Evolutionary conservation across 1,139 yeast species (phyloP), one percentile per base, ranked within the genome.

Genomic region (Candida gigantensis): DNA sequence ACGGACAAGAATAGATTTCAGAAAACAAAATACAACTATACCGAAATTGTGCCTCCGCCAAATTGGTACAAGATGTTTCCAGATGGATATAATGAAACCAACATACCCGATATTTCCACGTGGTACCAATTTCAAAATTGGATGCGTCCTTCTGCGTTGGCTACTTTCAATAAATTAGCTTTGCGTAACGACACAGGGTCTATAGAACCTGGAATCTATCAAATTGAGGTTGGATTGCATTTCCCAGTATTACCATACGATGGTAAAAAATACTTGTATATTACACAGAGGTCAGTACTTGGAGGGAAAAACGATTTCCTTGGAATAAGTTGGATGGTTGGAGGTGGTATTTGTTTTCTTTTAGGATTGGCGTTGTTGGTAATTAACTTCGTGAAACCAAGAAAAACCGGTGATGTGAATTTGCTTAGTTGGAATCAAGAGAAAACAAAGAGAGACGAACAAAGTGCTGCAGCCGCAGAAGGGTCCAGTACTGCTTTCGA

Each of bases 101-200:
- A 83, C 54, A 51, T 84, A 40, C 87, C 86, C 2, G 77, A 79
- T 49, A 54, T 84, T 28, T 68, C 79, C 1, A 59, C 62, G 7
- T 76, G 84, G 77, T 55, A 53, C 39, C 88, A 87, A 52, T 81
- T 92, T 57, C 97, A 92, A 63, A 92, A 90, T 58, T 92, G 99
- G 99, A 90, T 92, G 97, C 81, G 89, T 52, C 83, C 97, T 2
- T 84, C 97, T 3, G 97, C 92, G 1, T 72, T 94, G 44, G 83
- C 97, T 7, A 80, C 80, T 20, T 92, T 94, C 56, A 79, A 86
- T 53, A 89, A 89, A 60, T 68, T 92, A 55, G 88, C 84, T 3
- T 68, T 81, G 46, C 79, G 96, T 55, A 90, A 90, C 57, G 95
- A 88, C 57, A 58, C 81, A 30, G 78, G 77, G 23, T 58, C 66